phyloP scores from a whole-genome alignment of 1,139 yeast species.

The Candida pseudocylindracea region DNA sequence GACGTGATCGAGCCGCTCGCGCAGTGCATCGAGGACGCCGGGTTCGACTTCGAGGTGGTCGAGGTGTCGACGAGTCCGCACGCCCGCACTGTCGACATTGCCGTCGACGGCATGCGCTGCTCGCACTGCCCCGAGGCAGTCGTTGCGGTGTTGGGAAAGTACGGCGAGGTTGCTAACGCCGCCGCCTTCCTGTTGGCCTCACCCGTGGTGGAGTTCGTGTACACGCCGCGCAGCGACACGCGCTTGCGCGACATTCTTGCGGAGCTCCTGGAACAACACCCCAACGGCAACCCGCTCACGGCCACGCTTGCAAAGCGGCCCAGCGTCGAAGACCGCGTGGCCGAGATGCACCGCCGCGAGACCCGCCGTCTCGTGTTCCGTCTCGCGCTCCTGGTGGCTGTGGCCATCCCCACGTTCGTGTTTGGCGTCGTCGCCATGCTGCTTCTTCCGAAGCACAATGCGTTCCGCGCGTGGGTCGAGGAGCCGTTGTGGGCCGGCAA shows the following conservation, averaged over 20 bases:
- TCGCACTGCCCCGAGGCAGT: conserved; percentile 42
- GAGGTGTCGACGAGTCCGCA: conserved; percentile 18
- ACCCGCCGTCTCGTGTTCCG: conserved; percentile 21
- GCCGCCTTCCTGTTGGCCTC: conserved; percentile 29
- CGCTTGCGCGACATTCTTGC: conserved; percentile 29
- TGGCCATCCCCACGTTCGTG: conserved; percentile 49
- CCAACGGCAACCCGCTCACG: conserved; percentile 13
- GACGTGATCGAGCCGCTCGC: conserved; percentile 14
- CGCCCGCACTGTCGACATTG: conserved; percentile 32
- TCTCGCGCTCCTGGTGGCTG: conserved; percentile 21
- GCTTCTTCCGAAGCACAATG: conserved; percentile 20
- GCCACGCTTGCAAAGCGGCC: conserved; percentile 34
- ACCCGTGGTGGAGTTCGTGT: conserved; percentile 41
- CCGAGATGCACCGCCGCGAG: conserved; percentile 25
- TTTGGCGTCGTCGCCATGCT: conserved; percentile 54
- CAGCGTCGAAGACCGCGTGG: conserved; percentile 7
- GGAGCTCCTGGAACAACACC: conserved; percentile 10
- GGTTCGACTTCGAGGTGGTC: conserved; percentile 33
- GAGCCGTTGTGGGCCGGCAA: conserved; percentile 44
- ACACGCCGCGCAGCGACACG: conserved; percentile 23
- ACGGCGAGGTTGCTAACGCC: conserved; percentile 33
- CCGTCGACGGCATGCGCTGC: conserved; percentile 52
- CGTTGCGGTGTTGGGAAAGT: conserved; percentile 21
- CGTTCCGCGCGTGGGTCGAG: conserved; percentile 29
- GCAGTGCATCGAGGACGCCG: conserved; percentile 36